Percentiles rank a stretch among this genome's conserved stretches.
Conservation (phyloP, 75 land plant species). For the Cupressus sempervirens region DNA sequence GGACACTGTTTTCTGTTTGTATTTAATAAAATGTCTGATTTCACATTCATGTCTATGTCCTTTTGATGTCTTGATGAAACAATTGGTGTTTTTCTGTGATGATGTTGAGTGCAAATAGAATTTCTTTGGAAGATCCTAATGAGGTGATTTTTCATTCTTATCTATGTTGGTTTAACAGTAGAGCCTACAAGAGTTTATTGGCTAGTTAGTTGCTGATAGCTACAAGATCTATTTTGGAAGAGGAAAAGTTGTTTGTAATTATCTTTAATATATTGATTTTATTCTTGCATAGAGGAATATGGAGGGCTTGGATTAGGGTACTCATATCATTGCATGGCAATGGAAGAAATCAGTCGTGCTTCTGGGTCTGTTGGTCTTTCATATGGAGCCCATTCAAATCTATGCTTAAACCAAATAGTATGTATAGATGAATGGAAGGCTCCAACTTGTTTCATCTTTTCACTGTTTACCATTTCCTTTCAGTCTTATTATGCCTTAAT, state of each 20-base stretch:
- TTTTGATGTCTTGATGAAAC: not conserved
- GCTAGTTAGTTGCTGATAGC: not conserved
- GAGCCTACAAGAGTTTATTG: not conserved
- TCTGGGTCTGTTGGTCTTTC: slow-evolving; percentile 98
- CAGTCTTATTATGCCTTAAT: not conserved
- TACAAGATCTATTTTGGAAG: not conserved
- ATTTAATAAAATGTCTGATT: not conserved
- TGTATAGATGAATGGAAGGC: not conserved
- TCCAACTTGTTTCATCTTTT: slow-evolving; percentile 7
- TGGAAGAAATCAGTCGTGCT: slow-evolving; percentile 99
- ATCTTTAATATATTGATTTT: not conserved
- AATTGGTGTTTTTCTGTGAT: not conserved
- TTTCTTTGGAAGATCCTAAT: not conserved
- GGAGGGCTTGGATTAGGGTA: slow-evolving; percentile 99
- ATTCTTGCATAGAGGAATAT: slow-evolving; percentile 68
- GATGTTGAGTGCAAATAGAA: not conserved
- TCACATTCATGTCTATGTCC: not conserved
- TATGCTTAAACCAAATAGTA: slow-evolving; percentile 98
- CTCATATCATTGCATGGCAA: slow-evolving; percentile 90
- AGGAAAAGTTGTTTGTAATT: not conserved
- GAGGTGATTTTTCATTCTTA: not conserved
- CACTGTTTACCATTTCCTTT: slow-evolving; percentile 1
- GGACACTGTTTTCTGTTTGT: not conserved
- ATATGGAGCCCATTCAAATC: slow-evolving; percentile 97
- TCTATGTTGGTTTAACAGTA: not conserved